These are phyloP conservation scores for Botrytis aclada DNA, from an alignment of 2,329 filamentous ascomycete genomes.

Conservation along the genomic window DNA sequence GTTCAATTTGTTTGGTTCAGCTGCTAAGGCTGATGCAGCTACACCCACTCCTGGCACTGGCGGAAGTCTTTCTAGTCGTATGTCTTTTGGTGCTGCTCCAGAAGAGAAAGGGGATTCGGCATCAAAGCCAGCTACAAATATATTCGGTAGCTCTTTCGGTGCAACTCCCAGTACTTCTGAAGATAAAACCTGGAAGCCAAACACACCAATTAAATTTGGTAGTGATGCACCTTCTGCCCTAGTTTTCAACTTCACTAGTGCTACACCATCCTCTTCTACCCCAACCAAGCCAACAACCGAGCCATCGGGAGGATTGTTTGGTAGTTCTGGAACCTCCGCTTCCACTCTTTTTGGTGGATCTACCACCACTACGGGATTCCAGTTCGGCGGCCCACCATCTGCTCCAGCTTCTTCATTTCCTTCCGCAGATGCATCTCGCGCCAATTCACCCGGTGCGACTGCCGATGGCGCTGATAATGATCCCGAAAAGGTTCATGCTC, in stretches of 20 bases:
- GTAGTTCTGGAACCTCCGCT: conserved; percentile 19
- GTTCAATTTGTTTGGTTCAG: conserved; percentile 39
- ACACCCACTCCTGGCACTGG: conserved; percentile 39
- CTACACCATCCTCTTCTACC: conserved; percentile 20
- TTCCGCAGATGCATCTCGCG: conserved; percentile 36
- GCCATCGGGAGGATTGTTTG: conserved; percentile 23
- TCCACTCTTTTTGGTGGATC: conserved; percentile 19
- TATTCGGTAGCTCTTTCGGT: conserved; percentile 23
- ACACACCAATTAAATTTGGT: conserved; percentile 47
- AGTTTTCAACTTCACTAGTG: conserved; percentile 25
- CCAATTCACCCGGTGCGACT: conserved; percentile 35
- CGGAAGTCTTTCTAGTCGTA: conserved; percentile 54
- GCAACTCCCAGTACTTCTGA: conserved; percentile 34
- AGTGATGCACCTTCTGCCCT: conserved; percentile 28
- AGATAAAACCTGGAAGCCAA: conserved; percentile 50
- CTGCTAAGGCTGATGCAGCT: conserved; percentile 31
- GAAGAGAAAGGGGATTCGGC: conserved; percentile 38
- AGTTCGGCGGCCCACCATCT: conserved; percentile 31
- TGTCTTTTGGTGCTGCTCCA: conserved; percentile 50
- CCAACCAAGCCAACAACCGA: conserved; percentile 24
- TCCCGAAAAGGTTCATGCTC: conserved; percentile 57
- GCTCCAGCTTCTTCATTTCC: conserved; percentile 34
- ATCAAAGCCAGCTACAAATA: conserved; percentile 31
- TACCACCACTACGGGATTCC: conserved; percentile 28
- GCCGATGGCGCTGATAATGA: conserved; percentile 43